Base-by-base conservation (phyloP, 1,284 basidiomycete genomes). In the Volvariella surrecta region DNA sequence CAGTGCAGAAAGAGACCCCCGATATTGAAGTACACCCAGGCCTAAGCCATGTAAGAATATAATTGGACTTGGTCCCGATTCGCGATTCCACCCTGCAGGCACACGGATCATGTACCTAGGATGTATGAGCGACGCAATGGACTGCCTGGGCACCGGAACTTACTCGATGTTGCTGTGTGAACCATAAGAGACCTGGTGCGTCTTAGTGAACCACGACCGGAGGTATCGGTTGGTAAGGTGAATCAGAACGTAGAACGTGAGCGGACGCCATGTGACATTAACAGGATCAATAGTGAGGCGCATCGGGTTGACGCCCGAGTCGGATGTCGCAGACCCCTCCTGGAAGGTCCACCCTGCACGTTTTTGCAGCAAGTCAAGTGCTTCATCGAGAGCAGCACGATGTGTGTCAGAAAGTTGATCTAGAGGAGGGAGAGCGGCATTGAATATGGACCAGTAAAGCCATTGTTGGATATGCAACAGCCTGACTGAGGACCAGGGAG, bases 11-110 rank as follows among this genome's bases (percentile, higher is more conserved):
- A 86, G 58, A 47, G 79, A 60, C 19, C 61, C 49, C 40, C 72
- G 62, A 55, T 88, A 88, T 58, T 89, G 82, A 10, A 76, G 61
- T 9, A 89, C 57, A 1, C 90, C 90, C 34, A 93, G 71, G 9
- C 92, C 91, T 1, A 96, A 74, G 1, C 92, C 92, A 54, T 95
- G 91, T 37, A 92, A 60, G 57, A 93, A 89, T 8, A 95, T 72
- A 32, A 94, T 64, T 0, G 92, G 92, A 42, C 78, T 73, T 32
- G 71, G 71, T 31, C 71, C 74, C 38, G 57, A 64, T 15, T 54
- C 49, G 2, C 75, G 60, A 43, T 79, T 68, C 84, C 88, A 91
- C 7, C 66, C 60, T 9, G 61, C 52, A 2, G 90, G 89, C 32
- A 84, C 66, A 42, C 83, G 77, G 21, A 91, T 60, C 22, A 91